A percentile compares a stretch with the other conserved stretches of the same genome.
Evolutionary conservation across 805 yeast genomes (phyloP).

Genomic region (Cyberlindnera euphorbiiphila): DNA sequence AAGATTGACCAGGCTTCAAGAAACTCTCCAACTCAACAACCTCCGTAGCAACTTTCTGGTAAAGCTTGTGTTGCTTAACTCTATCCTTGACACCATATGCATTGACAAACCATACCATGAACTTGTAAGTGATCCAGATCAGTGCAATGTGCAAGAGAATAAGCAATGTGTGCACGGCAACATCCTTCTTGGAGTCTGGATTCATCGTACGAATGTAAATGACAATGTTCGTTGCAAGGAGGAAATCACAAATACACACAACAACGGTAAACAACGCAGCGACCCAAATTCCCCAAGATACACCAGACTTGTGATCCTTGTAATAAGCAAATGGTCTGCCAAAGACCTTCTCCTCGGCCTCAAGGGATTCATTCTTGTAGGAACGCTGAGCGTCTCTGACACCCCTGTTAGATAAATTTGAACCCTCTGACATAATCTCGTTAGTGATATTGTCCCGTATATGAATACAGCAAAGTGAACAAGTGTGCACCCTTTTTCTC

Average conservation of each 20-base stretch:
- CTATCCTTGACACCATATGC: slow-evolving; percentile 19
- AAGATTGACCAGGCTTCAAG: slow-evolving; percentile 9
- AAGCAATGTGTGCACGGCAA: slow-evolving; percentile 18
- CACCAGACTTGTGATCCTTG: slow-evolving; percentile 18
- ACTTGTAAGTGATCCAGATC: slow-evolving; percentile 22
- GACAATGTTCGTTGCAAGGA: slow-evolving; percentile 33
- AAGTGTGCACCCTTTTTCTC: too few relatives aligned
- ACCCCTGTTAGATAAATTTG: too few relatives aligned
- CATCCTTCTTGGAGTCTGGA: slow-evolving; percentile 18
- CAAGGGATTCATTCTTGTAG: slow-evolving; percentile 1
- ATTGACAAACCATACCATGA: slow-evolving; percentile 21
- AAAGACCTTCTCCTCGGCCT: slow-evolving; percentile 20
- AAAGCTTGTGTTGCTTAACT: slow-evolving; percentile 19
- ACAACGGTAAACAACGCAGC: slow-evolving; percentile 28
- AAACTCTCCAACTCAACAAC: slow-evolving; percentile 24
- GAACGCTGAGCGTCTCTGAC: background rate
- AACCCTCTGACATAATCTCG: too few relatives aligned
- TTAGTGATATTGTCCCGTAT: too few relatives aligned
- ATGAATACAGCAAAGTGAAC: too few relatives aligned
- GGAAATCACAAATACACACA: slow-evolving; percentile 29
- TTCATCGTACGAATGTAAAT: slow-evolving; percentile 33
- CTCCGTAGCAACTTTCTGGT: slow-evolving; percentile 23
- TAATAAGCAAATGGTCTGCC: slow-evolving; percentile 27
- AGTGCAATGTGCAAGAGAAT: slow-evolving; percentile 14
- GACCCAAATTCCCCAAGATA: slow-evolving; percentile 24